Conservation (phyloP, 306 rosid species). For the Mucuna pruriens region DNA sequence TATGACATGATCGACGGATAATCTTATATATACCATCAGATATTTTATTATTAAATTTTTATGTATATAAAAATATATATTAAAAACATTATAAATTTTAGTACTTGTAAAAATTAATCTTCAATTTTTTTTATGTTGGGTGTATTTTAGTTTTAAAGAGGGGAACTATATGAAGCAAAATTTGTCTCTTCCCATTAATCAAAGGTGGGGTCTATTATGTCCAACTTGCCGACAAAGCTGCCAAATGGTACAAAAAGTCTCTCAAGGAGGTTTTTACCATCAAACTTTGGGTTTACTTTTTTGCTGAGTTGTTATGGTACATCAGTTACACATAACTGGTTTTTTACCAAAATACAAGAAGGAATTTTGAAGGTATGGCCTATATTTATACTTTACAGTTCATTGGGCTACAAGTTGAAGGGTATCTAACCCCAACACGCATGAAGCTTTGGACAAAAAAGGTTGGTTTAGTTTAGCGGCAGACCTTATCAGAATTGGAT, state of each 20-base stretch:
- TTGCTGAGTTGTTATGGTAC: neutral
- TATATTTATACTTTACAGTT: slow-evolving; percentile 44
- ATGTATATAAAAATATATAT: too few relatives aligned
- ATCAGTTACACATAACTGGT: slow-evolving; percentile 1
- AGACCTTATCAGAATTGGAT: slow-evolving; percentile 47
- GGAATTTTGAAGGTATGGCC: slow-evolving; percentile 19
- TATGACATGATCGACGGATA: too few relatives aligned
- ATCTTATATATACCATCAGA: too few relatives aligned
- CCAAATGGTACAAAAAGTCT: slow-evolving; percentile 47
- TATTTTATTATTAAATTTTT: too few relatives aligned
- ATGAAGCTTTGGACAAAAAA: slow-evolving; percentile 41
- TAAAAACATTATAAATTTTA: too few relatives aligned
- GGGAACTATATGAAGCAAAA: slow-evolving; percentile 33
- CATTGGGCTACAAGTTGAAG: slow-evolving; percentile 41
- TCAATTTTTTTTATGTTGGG: too few relatives aligned
- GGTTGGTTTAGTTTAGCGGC: slow-evolving; percentile 22
- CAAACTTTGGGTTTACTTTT: slow-evolving; percentile 1
- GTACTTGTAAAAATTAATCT: too few relatives aligned
- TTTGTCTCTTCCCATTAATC: slow-evolving; percentile 36
- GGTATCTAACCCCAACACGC: slow-evolving; percentile 20
- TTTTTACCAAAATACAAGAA: slow-evolving; percentile 29
- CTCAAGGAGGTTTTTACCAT: slow-evolving; percentile 3
- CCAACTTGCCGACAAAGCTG: slow-evolving; percentile 67
- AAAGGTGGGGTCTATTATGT: slow-evolving; percentile 49
- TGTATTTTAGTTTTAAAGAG: slow-evolving; percentile 48